A percentile compares a stretch with the other conserved stretches of the same genome.
Conservation (phyloP, 2,329 filamentous ascomycete species). For the Sporothrix brasiliensis region DNA sequence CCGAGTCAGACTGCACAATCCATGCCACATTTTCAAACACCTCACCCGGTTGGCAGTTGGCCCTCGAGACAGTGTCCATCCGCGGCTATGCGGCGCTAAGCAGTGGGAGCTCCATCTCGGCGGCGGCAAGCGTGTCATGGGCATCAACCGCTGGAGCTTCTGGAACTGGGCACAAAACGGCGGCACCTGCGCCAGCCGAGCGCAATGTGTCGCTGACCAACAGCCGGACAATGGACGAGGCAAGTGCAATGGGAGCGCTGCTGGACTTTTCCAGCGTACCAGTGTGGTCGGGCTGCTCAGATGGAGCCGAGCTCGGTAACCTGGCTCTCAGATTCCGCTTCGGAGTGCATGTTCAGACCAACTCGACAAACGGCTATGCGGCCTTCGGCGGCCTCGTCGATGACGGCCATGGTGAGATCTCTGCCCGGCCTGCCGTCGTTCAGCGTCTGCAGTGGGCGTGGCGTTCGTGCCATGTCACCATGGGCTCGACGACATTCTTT, state of each 20-base stretch:
- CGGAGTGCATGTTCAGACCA: not conserved
- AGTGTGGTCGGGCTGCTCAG: conserved; percentile 21
- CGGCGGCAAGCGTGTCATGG: not conserved
- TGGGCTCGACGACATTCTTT: conserved; percentile 20
- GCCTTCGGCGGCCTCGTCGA: conserved; percentile 20
- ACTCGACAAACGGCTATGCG: not conserved
- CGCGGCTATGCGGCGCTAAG: conserved; percentile 17
- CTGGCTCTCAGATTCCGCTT: not conserved
- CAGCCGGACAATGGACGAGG: not conserved
- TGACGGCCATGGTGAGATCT: conserved; percentile 21
- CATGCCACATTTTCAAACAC: conserved; percentile 10
- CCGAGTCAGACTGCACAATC: not conserved
- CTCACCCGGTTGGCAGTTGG: conserved; percentile 22
- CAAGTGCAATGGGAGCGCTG: conserved; percentile 5
- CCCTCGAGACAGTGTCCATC: not conserved
- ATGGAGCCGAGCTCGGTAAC: not conserved
- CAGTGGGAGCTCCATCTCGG: conserved; percentile 10
- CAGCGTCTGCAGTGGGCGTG: conserved; percentile 27
- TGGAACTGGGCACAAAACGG: not conserved
- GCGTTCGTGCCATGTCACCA: conserved; percentile 2
- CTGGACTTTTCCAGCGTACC: conserved; percentile 21
- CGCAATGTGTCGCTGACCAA: conserved; percentile 9
- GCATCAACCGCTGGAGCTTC: not conserved
- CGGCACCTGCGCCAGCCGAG: not conserved
- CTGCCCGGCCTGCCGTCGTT: not conserved